Percentiles rank a stretch among this genome's conserved stretches.
These are phyloP conservation scores for Pyricularia sp. DNA, from an alignment of 2,329 filamentous ascomycete species.

Conservation along the genomic window DNA sequence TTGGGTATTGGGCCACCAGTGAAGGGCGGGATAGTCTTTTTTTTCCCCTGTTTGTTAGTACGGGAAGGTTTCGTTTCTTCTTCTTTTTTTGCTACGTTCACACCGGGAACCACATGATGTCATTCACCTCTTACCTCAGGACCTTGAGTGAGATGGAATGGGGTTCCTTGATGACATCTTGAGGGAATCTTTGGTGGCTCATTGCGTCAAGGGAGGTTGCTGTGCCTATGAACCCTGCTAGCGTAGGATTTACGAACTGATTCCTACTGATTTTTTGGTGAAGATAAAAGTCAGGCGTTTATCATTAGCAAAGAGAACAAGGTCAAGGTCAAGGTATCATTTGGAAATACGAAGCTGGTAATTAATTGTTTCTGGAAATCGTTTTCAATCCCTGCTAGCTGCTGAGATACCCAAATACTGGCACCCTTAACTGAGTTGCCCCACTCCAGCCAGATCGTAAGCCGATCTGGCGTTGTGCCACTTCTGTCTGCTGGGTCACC, in stretches of 20 bases:
- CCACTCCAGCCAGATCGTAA: neutral
- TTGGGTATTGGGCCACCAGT: constrained; percentile 56
- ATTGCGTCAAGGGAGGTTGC: constrained; percentile 19
- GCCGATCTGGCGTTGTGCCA: neutral
- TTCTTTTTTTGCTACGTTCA: neutral
- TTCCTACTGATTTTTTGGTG: neutral
- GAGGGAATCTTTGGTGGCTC: constrained; percentile 46
- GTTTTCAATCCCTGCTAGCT: neutral
- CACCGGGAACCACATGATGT: neutral
- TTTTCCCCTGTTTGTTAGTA: neutral
- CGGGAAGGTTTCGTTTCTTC: neutral
- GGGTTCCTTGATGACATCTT: constrained; percentile 55
- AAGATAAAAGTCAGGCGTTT: neutral
- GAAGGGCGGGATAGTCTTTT: constrained; percentile 68
- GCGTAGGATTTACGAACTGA: neutral
- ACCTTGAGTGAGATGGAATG: constrained; percentile 71
- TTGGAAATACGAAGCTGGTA: neutral
- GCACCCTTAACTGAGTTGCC: neutral
- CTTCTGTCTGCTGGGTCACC: neutral
- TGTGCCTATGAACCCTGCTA: neutral
- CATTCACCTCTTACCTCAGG: constrained; percentile 35
- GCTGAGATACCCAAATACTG: neutral
- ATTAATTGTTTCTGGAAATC: neutral
- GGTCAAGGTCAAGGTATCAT: neutral
- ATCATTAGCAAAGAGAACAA: neutral